A percentile compares a stretch with the other conserved stretches of the same genome.
Evolutionary conservation across 768 basidiomycete genomes (phyloP).

Genomic region (Amanita subjunquillea): DNA sequence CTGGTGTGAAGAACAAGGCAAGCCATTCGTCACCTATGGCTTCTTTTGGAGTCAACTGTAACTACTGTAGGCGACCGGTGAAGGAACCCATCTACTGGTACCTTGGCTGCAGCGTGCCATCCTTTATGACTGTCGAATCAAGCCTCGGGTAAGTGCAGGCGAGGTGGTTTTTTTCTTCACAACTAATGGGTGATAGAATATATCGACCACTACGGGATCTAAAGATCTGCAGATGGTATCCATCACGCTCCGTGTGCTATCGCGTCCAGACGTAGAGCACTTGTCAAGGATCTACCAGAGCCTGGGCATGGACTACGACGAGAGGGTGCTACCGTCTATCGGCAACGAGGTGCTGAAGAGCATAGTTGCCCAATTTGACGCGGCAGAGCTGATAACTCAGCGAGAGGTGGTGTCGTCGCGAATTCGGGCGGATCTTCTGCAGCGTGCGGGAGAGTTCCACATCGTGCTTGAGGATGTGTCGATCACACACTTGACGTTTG

Average conservation of each 20-base stretch:
- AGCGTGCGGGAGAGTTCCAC: conserved; percentile 93
- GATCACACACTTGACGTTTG: conserved; percentile 85
- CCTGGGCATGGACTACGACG: conserved; percentile 94
- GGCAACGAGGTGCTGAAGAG: conserved; percentile 97
- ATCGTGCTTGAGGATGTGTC: conserved; percentile 95
- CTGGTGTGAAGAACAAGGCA: conserved; percentile 79
- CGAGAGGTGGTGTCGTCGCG: conserved; percentile 93
- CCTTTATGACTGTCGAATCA: conserved; percentile 94
- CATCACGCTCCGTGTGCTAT: conserved; percentile 91
- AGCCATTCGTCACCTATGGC: conserved; percentile 8
- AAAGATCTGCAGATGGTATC: conserved; percentile 99
- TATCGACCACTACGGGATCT: conserved; percentile 96
- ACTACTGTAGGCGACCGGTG: conserved; percentile 58
- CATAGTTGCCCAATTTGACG: conserved; percentile 98
- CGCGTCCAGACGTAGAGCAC: conserved; percentile 82
- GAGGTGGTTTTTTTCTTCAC: not conserved
- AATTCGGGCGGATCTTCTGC: conserved; percentile 85
- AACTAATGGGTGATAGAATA: conserved; percentile 51
- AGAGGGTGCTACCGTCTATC: conserved; percentile 93
- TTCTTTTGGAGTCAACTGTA: conserved; percentile 5
- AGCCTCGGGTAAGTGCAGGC: conserved; percentile 64
- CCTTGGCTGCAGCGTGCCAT: conserved; percentile 96
- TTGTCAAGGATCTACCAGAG: conserved; percentile 91
- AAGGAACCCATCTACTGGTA: conserved; percentile 94
- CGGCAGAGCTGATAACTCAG: conserved; percentile 93